Evolutionary conservation across 179 eudicot genomes (phyloP).

Genomic region (Beta lomatogona): DNA sequence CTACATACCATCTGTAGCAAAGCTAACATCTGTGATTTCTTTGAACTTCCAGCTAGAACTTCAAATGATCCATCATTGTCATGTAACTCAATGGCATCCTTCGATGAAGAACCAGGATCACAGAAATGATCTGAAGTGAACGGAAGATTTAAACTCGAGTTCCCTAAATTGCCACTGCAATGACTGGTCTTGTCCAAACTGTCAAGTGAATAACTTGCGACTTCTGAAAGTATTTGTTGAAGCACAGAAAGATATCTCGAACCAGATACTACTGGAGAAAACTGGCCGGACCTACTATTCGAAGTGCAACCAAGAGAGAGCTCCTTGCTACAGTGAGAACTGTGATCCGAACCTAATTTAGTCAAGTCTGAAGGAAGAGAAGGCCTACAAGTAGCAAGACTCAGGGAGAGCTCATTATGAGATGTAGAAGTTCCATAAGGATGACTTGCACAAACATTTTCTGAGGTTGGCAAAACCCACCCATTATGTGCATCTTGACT

Average conservation of each 20-base stretch:
- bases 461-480: constrained; percentile 44
- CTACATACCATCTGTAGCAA: constrained; percentile 72
- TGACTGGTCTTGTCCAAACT: constrained; percentile 34
- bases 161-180: constrained; percentile 15
- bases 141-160: constrained; percentile 21
- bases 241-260: constrained; percentile 61
- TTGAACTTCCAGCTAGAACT: constrained; percentile 34
- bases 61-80: constrained; percentile 39
- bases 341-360: constrained; percentile 36
- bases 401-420: constrained; percentile 59
- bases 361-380: constrained; percentile 48
- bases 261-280: constrained; percentile 45
- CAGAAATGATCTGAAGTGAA: constrained; percentile 27
- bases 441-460: constrained; percentile 32
- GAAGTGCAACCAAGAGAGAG: constrained; percentile 45
- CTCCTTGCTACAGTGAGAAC: constrained; percentile 44
- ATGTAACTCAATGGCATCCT: constrained; percentile 30
- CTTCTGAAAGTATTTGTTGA: constrained; percentile 76
- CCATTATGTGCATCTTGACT: constrained; percentile 27
- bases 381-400: constrained; percentile 55
- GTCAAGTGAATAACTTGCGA: constrained; percentile 58
- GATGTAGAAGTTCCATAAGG: constrained; percentile 39
- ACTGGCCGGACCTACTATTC: constrained; percentile 34
- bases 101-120: constrained; percentile 28
- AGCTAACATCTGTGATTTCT: constrained; percentile 65